A percentile compares a stretch with the other conserved stretches of the same genome.
These are phyloP conservation scores for Botryotinia convoluta DNA, from an alignment of 2,329 filamentous ascomycete species.

Conservation along the genomic window DNA sequence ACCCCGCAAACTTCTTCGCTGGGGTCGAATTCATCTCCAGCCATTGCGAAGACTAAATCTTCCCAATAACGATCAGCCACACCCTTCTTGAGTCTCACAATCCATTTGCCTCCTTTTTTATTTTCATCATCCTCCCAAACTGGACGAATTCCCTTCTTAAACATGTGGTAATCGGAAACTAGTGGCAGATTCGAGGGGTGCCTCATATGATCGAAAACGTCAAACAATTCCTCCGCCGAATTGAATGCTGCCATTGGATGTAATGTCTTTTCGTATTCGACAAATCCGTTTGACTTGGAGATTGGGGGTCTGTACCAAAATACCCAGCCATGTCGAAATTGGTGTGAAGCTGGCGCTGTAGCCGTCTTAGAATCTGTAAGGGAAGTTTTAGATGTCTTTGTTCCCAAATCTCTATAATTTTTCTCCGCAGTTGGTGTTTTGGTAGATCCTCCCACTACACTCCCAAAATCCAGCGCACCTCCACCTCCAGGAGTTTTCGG, in stretches of 20 bases:
- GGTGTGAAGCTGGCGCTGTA: constrained; percentile 49
- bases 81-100: constrained; percentile 93
- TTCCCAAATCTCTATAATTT: constrained; percentile 50
- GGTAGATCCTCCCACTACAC: constrained; percentile 47
- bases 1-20: constrained; percentile 93
- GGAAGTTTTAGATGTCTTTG: constrained; percentile 38
- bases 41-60: constrained; percentile 82
- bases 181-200: constrained; percentile 82
- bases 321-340: constrained; percentile 84
- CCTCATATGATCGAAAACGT: constrained; percentile 84
- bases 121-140: constrained; percentile 99
- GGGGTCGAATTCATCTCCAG: constrained; percentile 90
- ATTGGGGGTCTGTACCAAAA: constrained; percentile 98
- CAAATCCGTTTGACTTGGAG: constrained; percentile 82
- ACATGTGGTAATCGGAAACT: constrained; percentile 96
- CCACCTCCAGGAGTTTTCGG: constrained; percentile 81
- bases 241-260: constrained; percentile 79
- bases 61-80: constrained; percentile 97
- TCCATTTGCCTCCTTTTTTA: constrained; percentile 95
- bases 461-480: constrained; percentile 74
- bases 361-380: constrained; percentile 48
- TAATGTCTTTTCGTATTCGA: constrained; percentile 95
- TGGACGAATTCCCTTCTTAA: constrained; percentile 92
- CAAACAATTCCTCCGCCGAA: constrained; percentile 88
- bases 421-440: constrained; percentile 62